Evolutionary conservation across 2,329 filamentous ascomycete species (phyloP).

Genomic region (Plenodomus lindquistii): DNA sequence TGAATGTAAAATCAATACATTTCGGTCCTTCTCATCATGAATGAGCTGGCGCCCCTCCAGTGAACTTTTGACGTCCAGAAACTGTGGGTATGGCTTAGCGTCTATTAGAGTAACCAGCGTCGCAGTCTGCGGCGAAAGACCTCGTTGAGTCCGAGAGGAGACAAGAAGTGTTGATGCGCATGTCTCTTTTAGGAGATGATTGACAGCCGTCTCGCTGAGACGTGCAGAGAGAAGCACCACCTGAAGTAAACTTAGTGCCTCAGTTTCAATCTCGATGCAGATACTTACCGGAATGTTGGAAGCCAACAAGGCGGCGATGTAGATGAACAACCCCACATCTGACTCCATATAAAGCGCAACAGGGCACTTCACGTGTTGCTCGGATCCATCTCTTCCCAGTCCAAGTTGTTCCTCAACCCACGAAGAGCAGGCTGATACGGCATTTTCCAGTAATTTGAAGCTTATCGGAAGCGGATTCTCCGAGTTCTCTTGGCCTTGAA

Average conservation of each 20-base stretch:
- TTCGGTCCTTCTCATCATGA: constrained; percentile 12
- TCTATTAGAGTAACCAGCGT: not conserved
- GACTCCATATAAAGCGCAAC: not conserved
- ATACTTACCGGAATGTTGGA: not conserved
- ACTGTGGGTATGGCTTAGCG: not conserved
- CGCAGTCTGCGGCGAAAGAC: not conserved
- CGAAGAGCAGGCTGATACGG: not conserved
- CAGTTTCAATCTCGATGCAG: too few species aligned
- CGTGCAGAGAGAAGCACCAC: not conserved
- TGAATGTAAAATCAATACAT: constrained; percentile 52
- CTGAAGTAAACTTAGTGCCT: too few species aligned
- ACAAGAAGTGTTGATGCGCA: not conserved
- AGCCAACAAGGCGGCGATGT: not conserved
- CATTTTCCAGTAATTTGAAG: not conserved
- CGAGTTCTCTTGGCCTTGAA: not conserved
- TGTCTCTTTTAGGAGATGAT: not conserved
- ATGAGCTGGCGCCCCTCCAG: too few species aligned
- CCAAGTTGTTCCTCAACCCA: too few species aligned
- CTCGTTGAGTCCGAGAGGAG: not conserved
- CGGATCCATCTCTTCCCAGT: not conserved
- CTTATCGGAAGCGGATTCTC: not conserved
- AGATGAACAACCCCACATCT: not conserved
- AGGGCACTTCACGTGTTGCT: not conserved
- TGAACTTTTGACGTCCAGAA: too few species aligned
- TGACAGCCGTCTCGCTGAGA: not conserved